Base-by-base conservation (phyloP, 257 asterid species). In the Eucommia ulmoides region DNA sequence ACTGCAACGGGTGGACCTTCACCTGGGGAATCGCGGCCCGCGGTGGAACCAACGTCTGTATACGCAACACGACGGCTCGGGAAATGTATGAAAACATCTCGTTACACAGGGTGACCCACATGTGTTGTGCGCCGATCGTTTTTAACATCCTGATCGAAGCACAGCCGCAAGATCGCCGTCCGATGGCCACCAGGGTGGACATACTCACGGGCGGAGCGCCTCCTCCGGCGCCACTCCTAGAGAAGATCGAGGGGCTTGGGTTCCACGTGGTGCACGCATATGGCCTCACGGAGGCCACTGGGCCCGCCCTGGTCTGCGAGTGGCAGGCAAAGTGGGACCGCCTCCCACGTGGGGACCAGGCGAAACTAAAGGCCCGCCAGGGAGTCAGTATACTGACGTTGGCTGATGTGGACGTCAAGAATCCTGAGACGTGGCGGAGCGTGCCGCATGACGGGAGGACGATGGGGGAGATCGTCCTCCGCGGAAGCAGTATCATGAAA, bases 1-100 rank as follows among this genome's bases (percentile, higher is more conserved):
- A 58, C 14, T 55, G 45, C 16, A 58, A 58, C 45, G 64, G 64
- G 14, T 50, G 64, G 64, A 35, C 26, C 19, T 58, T 14, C 24
- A 9, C 56, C 22, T 58, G 57, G 56, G 64, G 56, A 0, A 50
- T 51, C 23, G 57, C 56, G 2, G 56, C 42, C 8, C 51, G 42
- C 18, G 64, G 64, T 3, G 64, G 51, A 38, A 48, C 56, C 41
- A 54, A 54, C 25, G 21, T 54, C 19, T 54, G 59, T 14, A 38
- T 54, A 17, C 23, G 59, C 14, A 54, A 23, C 19, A 49, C 26
- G 8, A 23, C 50, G 1, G 51, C 59, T 6, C 7, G 21, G 23
- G 59, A 21, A 41, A 54, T 54, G 24, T 42, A 41, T 54, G 23
- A 50, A 15, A 41, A 41, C 24, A 54, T 54, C 21, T 22, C 33